Conservation (phyloP, 2,329 filamentous ascomycete genomes). For the Elsinoe perseae region DNA sequence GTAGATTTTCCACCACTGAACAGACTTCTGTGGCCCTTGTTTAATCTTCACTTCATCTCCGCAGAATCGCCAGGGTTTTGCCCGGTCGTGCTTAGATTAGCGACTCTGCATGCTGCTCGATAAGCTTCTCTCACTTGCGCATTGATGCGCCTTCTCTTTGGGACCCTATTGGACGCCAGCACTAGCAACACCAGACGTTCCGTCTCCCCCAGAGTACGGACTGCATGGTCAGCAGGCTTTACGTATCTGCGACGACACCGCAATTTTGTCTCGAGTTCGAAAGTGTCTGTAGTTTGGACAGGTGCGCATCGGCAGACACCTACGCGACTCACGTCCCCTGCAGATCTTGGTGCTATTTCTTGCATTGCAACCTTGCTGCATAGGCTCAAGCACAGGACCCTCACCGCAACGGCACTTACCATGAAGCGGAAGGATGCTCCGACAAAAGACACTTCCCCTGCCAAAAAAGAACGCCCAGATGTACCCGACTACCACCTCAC, state of each 20-base stretch:
- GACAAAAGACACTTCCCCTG: constrained; percentile 24
- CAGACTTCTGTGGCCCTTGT: background rate
- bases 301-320: background rate
- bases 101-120: background rate
- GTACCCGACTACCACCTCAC: constrained; percentile 42
- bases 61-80: background rate
- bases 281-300: background rate
- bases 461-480: constrained; percentile 20
- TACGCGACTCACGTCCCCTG: background rate
- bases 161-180: constrained; percentile 6
- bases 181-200: background rate
- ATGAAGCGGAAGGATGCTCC: constrained; percentile 26
- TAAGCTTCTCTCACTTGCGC: constrained; percentile 5
- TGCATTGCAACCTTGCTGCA: background rate
- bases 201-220: background rate
- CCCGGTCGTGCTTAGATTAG: background rate
- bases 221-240: background rate
- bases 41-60: background rate
- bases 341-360: background rate
- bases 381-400: background rate
- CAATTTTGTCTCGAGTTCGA: background rate
- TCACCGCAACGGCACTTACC: background rate
- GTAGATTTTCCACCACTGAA: constrained; percentile 12
- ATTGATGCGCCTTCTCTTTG: constrained; percentile 2
- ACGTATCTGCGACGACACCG: background rate